Conservation (phyloP, 75 land plant species). For the Adiantum capillusveneris region DNA sequence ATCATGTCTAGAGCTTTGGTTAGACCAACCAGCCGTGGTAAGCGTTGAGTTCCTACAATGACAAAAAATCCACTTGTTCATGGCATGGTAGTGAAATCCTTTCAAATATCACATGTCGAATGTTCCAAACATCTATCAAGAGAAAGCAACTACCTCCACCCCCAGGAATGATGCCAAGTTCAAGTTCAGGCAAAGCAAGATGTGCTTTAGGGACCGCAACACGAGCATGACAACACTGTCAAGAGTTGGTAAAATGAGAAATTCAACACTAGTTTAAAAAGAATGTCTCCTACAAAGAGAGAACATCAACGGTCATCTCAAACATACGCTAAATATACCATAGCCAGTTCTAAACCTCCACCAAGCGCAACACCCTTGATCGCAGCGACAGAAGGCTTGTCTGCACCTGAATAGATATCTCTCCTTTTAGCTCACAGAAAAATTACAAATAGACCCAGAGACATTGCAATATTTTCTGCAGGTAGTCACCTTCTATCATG, state of each 20-base stretch:
- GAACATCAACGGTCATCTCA: no score
- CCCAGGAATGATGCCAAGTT: constrained; percentile 91
- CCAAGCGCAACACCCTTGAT: constrained; percentile 95
- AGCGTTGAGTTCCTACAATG: constrained; percentile 78
- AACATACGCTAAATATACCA: no score
- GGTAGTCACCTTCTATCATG: constrained; percentile 62
- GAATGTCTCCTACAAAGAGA: no score
- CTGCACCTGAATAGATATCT: no score
- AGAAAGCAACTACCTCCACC: constrained; percentile 64
- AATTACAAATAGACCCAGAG: not conserved
- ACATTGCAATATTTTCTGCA: not conserved
- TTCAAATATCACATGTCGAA: not conserved
- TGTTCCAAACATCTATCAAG: not conserved
- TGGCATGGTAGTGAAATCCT: no score
- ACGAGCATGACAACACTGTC: constrained; percentile 82
- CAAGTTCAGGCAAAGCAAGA: constrained; percentile 92
- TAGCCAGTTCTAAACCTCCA: constrained; percentile 92
- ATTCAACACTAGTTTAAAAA: no score
- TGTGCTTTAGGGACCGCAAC: constrained; percentile 76
- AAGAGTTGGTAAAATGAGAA: no score
- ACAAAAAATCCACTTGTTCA: constrained; percentile 4
- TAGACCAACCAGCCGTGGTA: constrained; percentile 86
- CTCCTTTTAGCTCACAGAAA: no score
- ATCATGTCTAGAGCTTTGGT: constrained; percentile 87
- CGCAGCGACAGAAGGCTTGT: constrained; percentile 94